phyloP scores from a whole-genome alignment of 306 rosid species.

The Medicago truncatula region DNA sequence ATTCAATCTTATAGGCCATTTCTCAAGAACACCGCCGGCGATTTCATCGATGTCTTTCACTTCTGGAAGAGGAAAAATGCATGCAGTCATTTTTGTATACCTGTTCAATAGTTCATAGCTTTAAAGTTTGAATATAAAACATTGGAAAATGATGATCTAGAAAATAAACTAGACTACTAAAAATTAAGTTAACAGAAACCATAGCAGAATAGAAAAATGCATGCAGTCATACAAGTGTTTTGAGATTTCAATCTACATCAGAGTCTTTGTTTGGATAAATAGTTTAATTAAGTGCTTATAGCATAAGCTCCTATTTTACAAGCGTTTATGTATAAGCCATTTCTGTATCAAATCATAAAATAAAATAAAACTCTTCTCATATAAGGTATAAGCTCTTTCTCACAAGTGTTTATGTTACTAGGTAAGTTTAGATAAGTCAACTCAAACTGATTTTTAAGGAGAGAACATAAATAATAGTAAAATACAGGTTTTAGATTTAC shows the following conservation, averaged over 20 bases:
- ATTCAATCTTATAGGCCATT: constrained; percentile 57
- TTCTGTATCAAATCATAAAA: no score
- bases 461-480: background rate
- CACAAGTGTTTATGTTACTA: background rate
- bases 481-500: background rate
- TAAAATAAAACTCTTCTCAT: no score
- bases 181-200: background rate
- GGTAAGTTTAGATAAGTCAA: no score
- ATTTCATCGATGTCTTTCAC: constrained; percentile 42
- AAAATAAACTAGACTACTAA: constrained; percentile 1
- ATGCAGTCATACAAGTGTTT: no score
- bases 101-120: constrained; percentile 47
- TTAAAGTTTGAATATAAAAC: constrained; percentile 17
- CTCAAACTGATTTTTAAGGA: background rate
- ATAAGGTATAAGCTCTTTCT: no score
- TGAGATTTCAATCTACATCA: no score
- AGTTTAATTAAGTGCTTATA: background rate
- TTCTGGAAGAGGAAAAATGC: constrained; percentile 61
- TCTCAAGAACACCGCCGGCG: constrained; percentile 54
- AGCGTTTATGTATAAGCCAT: background rate
- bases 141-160: constrained; percentile 1
- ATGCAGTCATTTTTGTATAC: constrained; percentile 63
- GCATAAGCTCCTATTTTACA: background rate
- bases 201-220: no score
- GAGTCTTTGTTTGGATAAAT: no score